phyloP scores from a whole-genome alignment of 2,329 filamentous ascomycete genomes.

The Allantophomopsis lycopodina region DNA sequence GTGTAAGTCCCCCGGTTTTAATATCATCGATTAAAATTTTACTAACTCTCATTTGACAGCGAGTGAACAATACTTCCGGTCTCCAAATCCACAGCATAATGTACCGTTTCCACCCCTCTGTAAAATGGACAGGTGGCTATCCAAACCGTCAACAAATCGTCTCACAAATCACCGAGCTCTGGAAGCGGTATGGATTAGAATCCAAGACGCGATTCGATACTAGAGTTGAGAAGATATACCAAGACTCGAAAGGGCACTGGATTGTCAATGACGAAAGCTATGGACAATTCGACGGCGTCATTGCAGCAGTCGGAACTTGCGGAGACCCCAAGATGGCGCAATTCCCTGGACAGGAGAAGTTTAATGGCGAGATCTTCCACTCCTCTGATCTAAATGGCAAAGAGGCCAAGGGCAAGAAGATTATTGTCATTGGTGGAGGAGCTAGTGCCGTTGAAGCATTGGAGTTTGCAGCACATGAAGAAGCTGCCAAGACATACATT shows the following conservation, averaged over 20 bases:
- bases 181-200: slow-evolving; percentile 62
- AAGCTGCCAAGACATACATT: slow-evolving; percentile 56
- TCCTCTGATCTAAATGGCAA: slow-evolving; percentile 64
- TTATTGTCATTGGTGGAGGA: slow-evolving; percentile 66
- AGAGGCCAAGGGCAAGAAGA: slow-evolving; percentile 57
- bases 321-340: slow-evolving; percentile 63
- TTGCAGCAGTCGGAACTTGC: slow-evolving; percentile 69
- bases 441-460: slow-evolving; percentile 73
- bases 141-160: slow-evolving; percentile 66
- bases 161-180: slow-evolving; percentile 55
- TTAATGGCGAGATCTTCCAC: slow-evolving; percentile 60
- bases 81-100: slow-evolving; percentile 77
- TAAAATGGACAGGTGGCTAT: slow-evolving; percentile 64
- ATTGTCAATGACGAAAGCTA: slow-evolving; percentile 60
- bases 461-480: slow-evolving; percentile 58
- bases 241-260: slow-evolving; percentile 57
- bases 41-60: slow-evolving; percentile 24
- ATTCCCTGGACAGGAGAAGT: slow-evolving; percentile 57
- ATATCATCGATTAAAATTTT: neutral
- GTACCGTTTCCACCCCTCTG: slow-evolving; percentile 77
- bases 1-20: slow-evolving; percentile 30
- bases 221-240: slow-evolving; percentile 53
- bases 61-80: slow-evolving; percentile 70
- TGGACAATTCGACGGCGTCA: slow-evolving; percentile 65
- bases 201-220: slow-evolving; percentile 59